Conservation (phyloP, 2,329 filamentous ascomycete species). For the Cladosporium sphaerospermum region DNA sequence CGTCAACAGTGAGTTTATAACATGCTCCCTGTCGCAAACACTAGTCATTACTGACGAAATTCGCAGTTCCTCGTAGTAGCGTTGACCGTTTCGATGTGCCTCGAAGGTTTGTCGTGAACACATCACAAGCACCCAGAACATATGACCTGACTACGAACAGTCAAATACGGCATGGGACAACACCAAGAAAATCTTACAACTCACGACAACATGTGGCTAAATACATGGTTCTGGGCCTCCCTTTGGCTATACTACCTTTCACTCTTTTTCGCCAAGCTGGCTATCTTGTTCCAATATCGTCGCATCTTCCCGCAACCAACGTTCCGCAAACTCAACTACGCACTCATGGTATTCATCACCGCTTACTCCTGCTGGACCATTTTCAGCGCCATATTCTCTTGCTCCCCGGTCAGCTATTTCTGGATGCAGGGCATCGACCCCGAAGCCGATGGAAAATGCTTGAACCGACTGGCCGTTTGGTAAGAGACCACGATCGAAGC, state of each 20-base stretch:
- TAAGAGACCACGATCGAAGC: conserved; percentile 10
- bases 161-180: conserved; percentile 17
- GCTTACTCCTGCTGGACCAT: conserved; percentile 26
- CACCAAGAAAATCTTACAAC: conserved; percentile 11
- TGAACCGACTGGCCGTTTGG: conserved; percentile 26
- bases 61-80: conserved; percentile 12
- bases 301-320: conserved; percentile 16
- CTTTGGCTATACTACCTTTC: conserved; percentile 15
- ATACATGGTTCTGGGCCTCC: conserved; percentile 17
- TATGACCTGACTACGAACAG: conserved; percentile 3
- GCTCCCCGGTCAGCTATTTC: conserved; percentile 26
- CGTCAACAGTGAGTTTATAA: conserved; percentile 11
- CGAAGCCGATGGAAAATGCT: conserved; percentile 15
- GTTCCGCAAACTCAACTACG: conserved; percentile 17
- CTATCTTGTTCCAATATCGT: conserved; percentile 20
- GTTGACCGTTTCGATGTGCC: conserved; percentile 14
- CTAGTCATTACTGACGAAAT: not conserved
- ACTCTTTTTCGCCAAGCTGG: conserved; percentile 17
- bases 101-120: conserved; percentile 12
- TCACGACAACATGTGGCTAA: conserved; percentile 7
- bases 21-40: not conserved
- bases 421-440: conserved; percentile 21
- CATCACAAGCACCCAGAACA: not conserved
- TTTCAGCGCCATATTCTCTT: conserved; percentile 26
- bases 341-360: conserved; percentile 23